Conservation (phyloP, 2,329 filamentous ascomycete genomes). For the Xylaria sp. region DNA sequence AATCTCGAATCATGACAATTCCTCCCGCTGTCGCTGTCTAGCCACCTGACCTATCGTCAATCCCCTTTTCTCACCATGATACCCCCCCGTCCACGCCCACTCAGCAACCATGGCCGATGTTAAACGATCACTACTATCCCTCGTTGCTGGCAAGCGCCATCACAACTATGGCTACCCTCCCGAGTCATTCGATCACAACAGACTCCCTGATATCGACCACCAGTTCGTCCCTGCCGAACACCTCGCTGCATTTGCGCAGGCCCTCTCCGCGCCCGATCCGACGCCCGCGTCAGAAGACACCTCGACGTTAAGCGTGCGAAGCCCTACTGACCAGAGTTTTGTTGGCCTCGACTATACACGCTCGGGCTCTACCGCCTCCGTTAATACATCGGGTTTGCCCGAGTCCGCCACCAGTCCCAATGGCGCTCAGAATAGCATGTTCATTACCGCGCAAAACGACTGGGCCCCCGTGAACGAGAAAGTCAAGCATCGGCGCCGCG, state of each 20-base stretch:
- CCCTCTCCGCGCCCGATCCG: conserved; percentile 82
- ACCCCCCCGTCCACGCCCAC: conserved; percentile 23
- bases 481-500: conserved; percentile 59
- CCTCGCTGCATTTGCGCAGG: conserved; percentile 80
- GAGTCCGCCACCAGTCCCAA: conserved; percentile 49
- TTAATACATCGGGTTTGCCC: conserved; percentile 46
- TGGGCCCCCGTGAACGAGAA: conserved; percentile 89
- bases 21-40: not conserved
- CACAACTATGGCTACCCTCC: conserved; percentile 66
- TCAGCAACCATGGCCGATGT: conserved; percentile 43
- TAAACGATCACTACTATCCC: conserved; percentile 39
- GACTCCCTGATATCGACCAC: conserved; percentile 80
- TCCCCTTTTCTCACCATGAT: conserved; percentile 30
- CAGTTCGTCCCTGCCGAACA: conserved; percentile 81
- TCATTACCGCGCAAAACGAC: conserved; percentile 92
- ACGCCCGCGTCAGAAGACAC: conserved; percentile 61
- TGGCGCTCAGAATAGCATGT: conserved; percentile 55
- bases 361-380: conserved; percentile 54
- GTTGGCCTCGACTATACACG: conserved; percentile 55
- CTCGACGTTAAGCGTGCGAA: conserved; percentile 51
- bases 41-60: not conserved
- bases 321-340: conserved; percentile 54
- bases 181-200: conserved; percentile 73
- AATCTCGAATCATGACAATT: conserved; percentile 4
- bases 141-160: conserved; percentile 42